Conservation (phyloP, 192 early-diverging fungal genomes). For the Kappamyces sp. region DNA sequence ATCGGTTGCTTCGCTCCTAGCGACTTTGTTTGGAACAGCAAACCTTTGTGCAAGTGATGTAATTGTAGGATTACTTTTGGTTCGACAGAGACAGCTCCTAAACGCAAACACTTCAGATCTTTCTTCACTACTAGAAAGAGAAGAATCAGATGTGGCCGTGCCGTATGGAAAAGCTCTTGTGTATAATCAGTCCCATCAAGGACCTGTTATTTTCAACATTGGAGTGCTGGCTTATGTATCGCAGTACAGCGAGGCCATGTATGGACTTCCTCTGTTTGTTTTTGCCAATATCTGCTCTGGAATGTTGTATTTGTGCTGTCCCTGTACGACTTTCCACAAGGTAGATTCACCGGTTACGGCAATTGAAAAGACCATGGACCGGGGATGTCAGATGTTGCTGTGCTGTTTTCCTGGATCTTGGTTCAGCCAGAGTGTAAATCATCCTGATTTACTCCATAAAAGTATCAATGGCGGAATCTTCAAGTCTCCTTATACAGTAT, state of each 20-base stretch:
- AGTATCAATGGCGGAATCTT: conserved; percentile 37
- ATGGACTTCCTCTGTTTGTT: conserved; percentile 43
- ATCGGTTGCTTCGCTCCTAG: conserved; percentile 3
- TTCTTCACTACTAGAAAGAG: no score
- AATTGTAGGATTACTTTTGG: conserved; percentile 5
- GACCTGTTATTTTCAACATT: conserved; percentile 8
- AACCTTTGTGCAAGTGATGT: conserved; percentile 7
- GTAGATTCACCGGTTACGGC: conserved; percentile 5
- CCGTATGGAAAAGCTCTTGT: no score
- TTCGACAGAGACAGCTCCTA: background rate
- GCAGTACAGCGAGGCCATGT: conserved; percentile 42
- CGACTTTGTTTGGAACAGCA: background rate
- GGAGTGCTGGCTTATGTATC: conserved; percentile 25
- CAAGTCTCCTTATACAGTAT: conserved; percentile 39
- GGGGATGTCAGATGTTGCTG: conserved; percentile 18
- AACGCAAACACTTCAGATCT: no score
- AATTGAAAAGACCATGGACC: conserved; percentile 9
- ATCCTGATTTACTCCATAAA: conserved; percentile 32
- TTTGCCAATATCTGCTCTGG: conserved; percentile 31
- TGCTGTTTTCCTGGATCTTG: conserved; percentile 16
- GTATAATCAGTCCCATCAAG: no score
- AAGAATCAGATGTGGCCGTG: no score
- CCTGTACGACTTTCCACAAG: conserved; percentile 20
- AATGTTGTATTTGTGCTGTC: conserved; percentile 26
- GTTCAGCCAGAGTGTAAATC: conserved; percentile 18